These are phyloP conservation scores for Suhomyces bribrorum DNA, from an alignment of 1,139 yeast genomes.

Conservation along the genomic window DNA sequence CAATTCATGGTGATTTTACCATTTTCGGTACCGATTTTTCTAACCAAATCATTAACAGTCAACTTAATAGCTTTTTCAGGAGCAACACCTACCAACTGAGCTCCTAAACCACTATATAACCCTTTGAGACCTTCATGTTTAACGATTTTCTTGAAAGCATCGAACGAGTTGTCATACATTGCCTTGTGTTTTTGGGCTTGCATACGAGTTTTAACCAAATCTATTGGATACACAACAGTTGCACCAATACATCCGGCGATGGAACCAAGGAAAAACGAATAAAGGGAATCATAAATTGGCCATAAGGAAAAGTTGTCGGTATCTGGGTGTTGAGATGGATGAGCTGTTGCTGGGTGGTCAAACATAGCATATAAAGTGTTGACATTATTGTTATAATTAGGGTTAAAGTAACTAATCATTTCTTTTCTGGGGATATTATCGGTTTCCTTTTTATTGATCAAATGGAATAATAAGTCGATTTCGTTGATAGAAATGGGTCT, in stretches of 20 bases:
- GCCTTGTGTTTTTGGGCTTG: conserved; percentile 86
- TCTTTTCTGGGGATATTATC: conserved; percentile 55
- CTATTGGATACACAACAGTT: conserved; percentile 96
- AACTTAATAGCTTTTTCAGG: conserved; percentile 98
- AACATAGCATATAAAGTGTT: conserved; percentile 40
- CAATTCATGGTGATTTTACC: conserved; percentile 64
- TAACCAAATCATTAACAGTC: conserved; percentile 87
- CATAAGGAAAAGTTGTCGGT: conserved; percentile 48
- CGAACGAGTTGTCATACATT: conserved; percentile 75
- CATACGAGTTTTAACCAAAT: conserved; percentile 94
- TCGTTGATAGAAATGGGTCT: conserved; percentile 48
- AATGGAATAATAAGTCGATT: conserved; percentile 47
- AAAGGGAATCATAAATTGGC: conserved; percentile 78
- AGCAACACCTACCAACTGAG: conserved; percentile 95
- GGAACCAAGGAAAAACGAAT: conserved; percentile 88
- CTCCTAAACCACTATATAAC: conserved; percentile 90
- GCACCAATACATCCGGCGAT: conserved; percentile 98
- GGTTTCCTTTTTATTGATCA: conserved; percentile 45
- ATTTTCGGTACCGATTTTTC: conserved; percentile 68
- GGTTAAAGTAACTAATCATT: conserved; percentile 50
- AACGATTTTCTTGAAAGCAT: conserved; percentile 80
- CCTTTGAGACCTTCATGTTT: conserved; percentile 81
- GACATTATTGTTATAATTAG: conserved; percentile 42
- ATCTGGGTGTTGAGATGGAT: conserved; percentile 30
- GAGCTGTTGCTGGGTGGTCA: conserved; percentile 36